These are phyloP conservation scores for Fusarium aywerte DNA, from an alignment of 2,329 filamentous ascomycete genomes.

Conservation along the genomic window DNA sequence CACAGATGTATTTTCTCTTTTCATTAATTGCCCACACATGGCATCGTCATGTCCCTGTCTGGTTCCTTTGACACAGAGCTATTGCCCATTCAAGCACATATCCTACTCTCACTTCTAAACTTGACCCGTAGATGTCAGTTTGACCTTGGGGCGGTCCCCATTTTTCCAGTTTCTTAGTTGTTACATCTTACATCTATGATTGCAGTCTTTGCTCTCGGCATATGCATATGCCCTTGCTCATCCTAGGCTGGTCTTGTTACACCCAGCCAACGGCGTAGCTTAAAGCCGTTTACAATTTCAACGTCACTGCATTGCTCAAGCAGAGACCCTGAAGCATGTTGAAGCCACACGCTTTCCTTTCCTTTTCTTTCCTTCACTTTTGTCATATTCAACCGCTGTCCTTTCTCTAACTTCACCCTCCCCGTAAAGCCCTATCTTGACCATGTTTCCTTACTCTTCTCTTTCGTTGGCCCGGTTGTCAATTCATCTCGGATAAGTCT, in stretches of 20 bases:
- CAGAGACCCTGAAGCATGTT: conserved; percentile 32
- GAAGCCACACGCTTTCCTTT: conserved; percentile 41
- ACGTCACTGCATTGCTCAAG: conserved; percentile 41
- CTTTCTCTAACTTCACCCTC: conserved; percentile 46
- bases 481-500: conserved; percentile 34
- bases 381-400: conserved; percentile 26
- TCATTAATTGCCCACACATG: conserved; percentile 22
- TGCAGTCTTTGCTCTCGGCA: conserved; percentile 42
- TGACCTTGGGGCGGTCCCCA: conserved; percentile 15
- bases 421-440: conserved; percentile 38
- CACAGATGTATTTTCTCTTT: conserved; percentile 30
- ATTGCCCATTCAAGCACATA: conserved; percentile 39
- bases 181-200: conserved; percentile 37
- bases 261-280: conserved; percentile 41
- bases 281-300: conserved; percentile 41
- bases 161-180: conserved; percentile 28
- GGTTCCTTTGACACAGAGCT: conserved; percentile 40
- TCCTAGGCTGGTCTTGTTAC: conserved; percentile 37
- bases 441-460: conserved; percentile 33
- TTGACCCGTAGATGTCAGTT: conserved; percentile 23
- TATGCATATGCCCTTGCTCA: conserved; percentile 45
- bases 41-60: conserved; percentile 34
- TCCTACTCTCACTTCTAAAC: conserved; percentile 31
- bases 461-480: conserved; percentile 43
- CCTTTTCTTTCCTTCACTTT: conserved; percentile 20